phyloP scores from a whole-genome alignment of 768 basidiomycete species.

The Suillus americanus region DNA sequence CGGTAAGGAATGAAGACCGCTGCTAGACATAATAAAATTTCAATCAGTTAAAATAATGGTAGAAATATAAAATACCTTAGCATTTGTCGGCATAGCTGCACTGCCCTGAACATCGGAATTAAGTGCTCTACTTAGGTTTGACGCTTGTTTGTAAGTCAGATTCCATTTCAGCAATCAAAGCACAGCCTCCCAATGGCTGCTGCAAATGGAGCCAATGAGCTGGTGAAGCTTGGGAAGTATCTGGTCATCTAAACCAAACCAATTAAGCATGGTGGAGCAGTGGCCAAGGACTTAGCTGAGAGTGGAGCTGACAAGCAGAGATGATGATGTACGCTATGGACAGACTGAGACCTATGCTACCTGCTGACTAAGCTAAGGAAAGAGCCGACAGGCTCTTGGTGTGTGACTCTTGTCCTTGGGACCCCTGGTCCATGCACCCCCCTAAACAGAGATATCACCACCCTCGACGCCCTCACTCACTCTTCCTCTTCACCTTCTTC shows the following conservation, averaged over 20 bases:
- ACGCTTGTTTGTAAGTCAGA: background rate
- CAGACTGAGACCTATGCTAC: no score
- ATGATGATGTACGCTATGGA: no score
- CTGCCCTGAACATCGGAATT: background rate
- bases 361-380: no score
- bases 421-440: background rate
- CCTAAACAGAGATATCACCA: background rate
- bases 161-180: background rate
- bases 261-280: background rate
- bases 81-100: background rate
- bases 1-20: background rate
- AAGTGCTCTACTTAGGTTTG: background rate
- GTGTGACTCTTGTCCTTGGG: no score
- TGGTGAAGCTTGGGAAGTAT: background rate
- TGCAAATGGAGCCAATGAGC: background rate
- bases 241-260: background rate
- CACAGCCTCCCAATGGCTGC: background rate
- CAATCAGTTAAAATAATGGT: background rate
- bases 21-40: background rate
- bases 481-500: background rate
- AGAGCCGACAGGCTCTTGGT: no score
- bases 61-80: background rate
- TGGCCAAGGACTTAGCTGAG: no score
- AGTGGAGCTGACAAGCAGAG: no score
- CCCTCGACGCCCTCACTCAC: background rate